These are phyloP conservation scores for Suillus luteus DNA, from an alignment of 768 basidiomycete genomes.

Conservation along the genomic window DNA sequence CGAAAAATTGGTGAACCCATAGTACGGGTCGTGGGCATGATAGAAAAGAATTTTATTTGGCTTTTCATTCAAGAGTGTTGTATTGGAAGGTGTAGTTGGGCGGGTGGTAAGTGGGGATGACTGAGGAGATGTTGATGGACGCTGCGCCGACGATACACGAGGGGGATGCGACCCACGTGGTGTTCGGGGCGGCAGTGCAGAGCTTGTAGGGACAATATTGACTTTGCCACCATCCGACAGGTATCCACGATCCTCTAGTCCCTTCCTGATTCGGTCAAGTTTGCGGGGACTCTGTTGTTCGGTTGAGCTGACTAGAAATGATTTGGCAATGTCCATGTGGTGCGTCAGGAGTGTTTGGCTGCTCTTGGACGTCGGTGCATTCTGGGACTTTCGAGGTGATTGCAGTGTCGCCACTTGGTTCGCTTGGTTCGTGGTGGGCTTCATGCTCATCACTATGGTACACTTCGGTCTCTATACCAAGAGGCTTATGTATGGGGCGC, in stretches of 20 bases:
- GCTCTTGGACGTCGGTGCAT: neutral
- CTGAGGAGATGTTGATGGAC: conserved; percentile 4
- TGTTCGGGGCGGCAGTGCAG: conserved; percentile 19
- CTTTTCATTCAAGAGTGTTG: conserved; percentile 9
- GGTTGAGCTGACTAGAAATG: conserved; percentile 29
- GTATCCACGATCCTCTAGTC: conserved; percentile 31
- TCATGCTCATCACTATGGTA: conserved; percentile 1
- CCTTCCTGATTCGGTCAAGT: conserved; percentile 35
- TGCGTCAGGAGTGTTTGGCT: conserved; percentile 16
- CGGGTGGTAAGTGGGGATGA: conserved; percentile 2
- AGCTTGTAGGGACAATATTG: conserved; percentile 30
- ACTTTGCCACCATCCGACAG: conserved; percentile 31
- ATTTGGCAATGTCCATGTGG: conserved; percentile 35
- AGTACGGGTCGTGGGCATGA: conserved; percentile 34
- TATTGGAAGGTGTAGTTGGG: neutral
- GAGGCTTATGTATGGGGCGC: conserved; percentile 8
- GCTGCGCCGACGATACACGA: neutral
- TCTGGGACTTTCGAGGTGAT: conserved; percentile 7
- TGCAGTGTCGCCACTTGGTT: conserved; percentile 10
- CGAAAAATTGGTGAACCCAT: conserved; percentile 48
- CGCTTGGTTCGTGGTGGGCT: neutral
- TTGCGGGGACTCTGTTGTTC: conserved; percentile 27
- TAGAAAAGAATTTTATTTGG: conserved; percentile 35
- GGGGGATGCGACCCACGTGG: conserved; percentile 14
- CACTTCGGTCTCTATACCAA: neutral